Conservation (phyloP, 179 eudicot genomes). For the Sideroxylon spinosum region DNA sequence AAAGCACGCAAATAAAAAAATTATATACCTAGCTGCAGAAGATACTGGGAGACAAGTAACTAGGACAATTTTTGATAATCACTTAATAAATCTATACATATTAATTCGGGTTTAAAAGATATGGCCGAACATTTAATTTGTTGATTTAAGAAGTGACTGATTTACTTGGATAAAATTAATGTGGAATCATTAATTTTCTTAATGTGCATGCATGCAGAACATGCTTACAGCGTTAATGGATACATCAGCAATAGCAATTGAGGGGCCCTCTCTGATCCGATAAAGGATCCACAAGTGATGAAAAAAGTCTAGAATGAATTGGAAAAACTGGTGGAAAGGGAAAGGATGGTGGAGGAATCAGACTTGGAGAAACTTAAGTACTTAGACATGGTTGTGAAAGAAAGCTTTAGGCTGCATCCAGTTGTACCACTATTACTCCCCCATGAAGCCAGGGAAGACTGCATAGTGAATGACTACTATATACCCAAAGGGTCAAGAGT, state of each 20-base stretch:
- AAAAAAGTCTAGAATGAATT: conserved; percentile 3
- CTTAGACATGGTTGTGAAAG: background rate
- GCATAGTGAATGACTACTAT: background rate
- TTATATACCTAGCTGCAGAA: no score
- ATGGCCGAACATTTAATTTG: no score
- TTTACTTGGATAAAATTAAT: no score
- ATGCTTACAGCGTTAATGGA: background rate
- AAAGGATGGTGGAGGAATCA: background rate
- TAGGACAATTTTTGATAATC: no score
- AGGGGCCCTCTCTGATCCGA: background rate
- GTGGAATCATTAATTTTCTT: no score
- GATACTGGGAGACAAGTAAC: no score
- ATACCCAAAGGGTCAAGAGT: background rate
- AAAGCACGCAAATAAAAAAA: no score
- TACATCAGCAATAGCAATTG: conserved; percentile 1
- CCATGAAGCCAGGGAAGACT: background rate
- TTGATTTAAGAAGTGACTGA: no score
- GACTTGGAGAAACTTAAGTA: background rate
- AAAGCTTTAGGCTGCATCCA: conserved; percentile 10
- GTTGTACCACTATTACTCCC: conserved; percentile 8
- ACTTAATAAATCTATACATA: no score
- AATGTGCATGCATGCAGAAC: background rate
- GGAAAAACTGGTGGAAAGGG: background rate
- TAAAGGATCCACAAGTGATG: background rate
- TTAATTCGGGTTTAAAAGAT: no score